Base-by-base conservation (phyloP, 2,329 filamentous ascomycete species). In the Sclerotiophoma versabilis region DNA sequence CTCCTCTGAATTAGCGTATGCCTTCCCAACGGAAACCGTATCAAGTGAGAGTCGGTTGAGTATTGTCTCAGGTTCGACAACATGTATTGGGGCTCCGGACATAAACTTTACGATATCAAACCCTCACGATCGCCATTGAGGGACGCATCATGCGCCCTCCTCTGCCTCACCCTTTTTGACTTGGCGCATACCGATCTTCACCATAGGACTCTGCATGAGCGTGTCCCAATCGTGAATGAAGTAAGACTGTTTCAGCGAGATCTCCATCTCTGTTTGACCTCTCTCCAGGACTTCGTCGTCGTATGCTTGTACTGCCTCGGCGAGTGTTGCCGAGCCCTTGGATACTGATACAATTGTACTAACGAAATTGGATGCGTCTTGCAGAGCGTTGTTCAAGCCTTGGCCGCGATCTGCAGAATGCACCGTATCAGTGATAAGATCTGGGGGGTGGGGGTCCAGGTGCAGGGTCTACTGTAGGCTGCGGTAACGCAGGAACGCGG, bases 151-250 rank as follows among this genome's bases (percentile, higher is more conserved):
- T 44, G 45, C 44, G 30, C 17, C n/a, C 51, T 44, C 17, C 45
- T 49, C 46, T 20, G 29, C 39, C 17, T 54, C 51, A 36, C 46
- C 51, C 51, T 54, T 54, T 34, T 54, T 54, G 15, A 54, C 45
- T 49, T 54, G 51, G 45, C 45, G 51, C 52, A 54, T 58, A 32
- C 66, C 64, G 51, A 66, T 63, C 57, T 67, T 66, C 9, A 66
- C 57, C 60, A 68, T 68, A 2, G 63, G 66, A 53, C 65, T 68
- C 48, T 58, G 50, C 64, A 64, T 68, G 47, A 68, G 37, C 34
- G 59, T 68, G 7, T 64, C 60, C 66, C 65, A 67, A 30, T 81
- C 74, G 63, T 82, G 79, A 29, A 82, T 58, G 75, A 81, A 80
- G 50, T 70, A 63, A 11, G 76, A 77, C 58, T 81, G 81, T 51